phyloP scores from a whole-genome alignment of 106 monocot genomes.

The Narthecium ossifragum region DNA sequence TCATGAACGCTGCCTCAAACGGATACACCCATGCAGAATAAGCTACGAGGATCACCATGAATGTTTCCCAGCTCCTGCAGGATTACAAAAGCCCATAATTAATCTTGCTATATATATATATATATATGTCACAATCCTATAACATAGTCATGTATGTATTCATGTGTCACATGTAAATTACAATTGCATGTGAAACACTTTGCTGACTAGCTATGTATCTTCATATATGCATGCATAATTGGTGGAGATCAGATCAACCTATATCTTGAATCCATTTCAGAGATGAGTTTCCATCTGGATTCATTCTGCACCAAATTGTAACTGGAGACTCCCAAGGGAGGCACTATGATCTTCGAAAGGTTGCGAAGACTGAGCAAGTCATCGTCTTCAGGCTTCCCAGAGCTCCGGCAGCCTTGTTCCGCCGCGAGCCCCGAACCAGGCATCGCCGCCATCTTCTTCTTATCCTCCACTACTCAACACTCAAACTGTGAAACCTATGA shows the following conservation, averaged over 20 bases:
- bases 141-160: neutral
- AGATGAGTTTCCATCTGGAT: slow-evolving; percentile 35
- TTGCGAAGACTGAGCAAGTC: slow-evolving; percentile 52
- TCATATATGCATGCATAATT: neutral
- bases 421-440: neutral
- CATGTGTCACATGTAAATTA: neutral
- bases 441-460: neutral
- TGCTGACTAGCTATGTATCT: neutral
- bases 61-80: slow-evolving; percentile 83
- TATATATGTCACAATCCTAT: neutral
- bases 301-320: slow-evolving; percentile 14
- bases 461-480: no score
- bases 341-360: slow-evolving; percentile 79
- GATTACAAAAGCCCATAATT: neutral
- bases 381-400: neutral
- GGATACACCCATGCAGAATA: slow-evolving; percentile 97
- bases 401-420: neutral
- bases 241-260: slow-evolving; percentile 2
- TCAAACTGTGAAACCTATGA: no score
- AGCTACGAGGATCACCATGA: slow-evolving; percentile 76
- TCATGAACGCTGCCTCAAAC: slow-evolving; percentile 85
- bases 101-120: neutral
- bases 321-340: slow-evolving; percentile 69
- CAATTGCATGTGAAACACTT: neutral
- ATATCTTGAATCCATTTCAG: slow-evolving; percentile 63